phyloP scores from a whole-genome alignment of 495 filamentous ascomycete species.

The Zalerion maritima region DNA sequence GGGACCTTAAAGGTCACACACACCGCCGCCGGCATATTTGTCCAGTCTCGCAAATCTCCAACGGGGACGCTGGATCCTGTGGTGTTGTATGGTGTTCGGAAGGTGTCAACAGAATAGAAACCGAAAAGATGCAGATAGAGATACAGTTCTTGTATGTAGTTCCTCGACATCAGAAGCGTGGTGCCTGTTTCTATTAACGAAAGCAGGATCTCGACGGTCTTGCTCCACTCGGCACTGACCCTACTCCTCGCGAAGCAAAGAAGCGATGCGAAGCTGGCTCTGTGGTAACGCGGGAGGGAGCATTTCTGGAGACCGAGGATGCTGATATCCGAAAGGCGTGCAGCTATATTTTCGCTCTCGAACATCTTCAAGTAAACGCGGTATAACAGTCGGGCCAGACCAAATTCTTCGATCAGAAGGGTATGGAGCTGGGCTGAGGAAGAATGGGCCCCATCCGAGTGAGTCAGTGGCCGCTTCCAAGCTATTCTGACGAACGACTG shows the following conservation, averaged over 20 bases:
- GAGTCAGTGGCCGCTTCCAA: slow-evolving; percentile 7
- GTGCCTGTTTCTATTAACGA: slow-evolving; percentile 13
- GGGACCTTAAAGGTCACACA: slow-evolving; percentile 25
- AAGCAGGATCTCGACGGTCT: slow-evolving; percentile 8
- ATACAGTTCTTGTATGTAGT: slow-evolving; percentile 12
- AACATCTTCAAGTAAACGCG: slow-evolving; percentile 15
- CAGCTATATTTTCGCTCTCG: slow-evolving; percentile 5
- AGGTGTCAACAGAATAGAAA: slow-evolving; percentile 12
- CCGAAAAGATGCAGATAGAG: slow-evolving; percentile 15
- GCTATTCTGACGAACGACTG: slow-evolving; percentile 15
- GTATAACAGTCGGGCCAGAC: slow-evolving; percentile 6
- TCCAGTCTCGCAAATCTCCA: slow-evolving; percentile 17
- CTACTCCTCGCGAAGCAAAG: slow-evolving; percentile 11
- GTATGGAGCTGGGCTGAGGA: slow-evolving; percentile 5
- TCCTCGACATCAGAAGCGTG: slow-evolving; percentile 1
- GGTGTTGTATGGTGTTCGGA: slow-evolving; percentile 2
- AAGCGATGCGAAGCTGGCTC: slow-evolving; percentile 23
- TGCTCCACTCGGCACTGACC: slow-evolving; percentile 7
- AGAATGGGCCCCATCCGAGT: slow-evolving; percentile 4
- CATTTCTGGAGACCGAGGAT: slow-evolving; percentile 3
- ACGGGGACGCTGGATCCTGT: slow-evolving; percentile 5
- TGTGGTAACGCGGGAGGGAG: slow-evolving; percentile 18
- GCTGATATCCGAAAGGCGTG: neutral
- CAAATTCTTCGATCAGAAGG: slow-evolving; percentile 2
- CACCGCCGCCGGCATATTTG: slow-evolving; percentile 16